Evolutionary conservation across 192 early-diverging fungal species (phyloP).

Genomic region (Paraglomus occultum): DNA sequence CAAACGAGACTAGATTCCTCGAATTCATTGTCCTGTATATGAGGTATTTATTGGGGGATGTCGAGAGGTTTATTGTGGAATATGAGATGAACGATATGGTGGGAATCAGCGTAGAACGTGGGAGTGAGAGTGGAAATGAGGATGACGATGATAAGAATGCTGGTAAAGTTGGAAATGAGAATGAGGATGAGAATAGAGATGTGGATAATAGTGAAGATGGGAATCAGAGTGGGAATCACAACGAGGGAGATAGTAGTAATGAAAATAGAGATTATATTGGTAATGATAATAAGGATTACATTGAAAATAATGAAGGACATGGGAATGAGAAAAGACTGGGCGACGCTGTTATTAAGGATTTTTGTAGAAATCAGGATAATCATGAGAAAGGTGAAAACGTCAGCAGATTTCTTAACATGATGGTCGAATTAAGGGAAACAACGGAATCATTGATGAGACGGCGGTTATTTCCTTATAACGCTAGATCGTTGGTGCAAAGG

Average conservation of each 20-base stretch:
- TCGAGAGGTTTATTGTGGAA: constrained; percentile 4
- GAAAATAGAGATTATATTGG: neutral
- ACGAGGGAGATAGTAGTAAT: neutral
- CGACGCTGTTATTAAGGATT: neutral
- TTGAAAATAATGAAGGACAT: neutral
- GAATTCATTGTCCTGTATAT: constrained; percentile 30
- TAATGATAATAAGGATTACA: neutral
- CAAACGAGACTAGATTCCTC: constrained; percentile 29
- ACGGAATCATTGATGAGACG: constrained; percentile 8
- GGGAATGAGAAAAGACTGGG: too few species aligned
- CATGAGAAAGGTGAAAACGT: neutral
- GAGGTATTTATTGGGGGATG: constrained; percentile 29
- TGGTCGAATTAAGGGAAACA: constrained; percentile 1
- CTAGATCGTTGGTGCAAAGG: constrained; percentile 6
- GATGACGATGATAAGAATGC: neutral
- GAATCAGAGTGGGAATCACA: too few species aligned
- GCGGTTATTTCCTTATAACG: constrained; percentile 25
- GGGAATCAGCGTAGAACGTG: neutral
- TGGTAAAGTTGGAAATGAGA: neutral
- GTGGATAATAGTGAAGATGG: too few species aligned
- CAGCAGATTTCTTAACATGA: neutral
- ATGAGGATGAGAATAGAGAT: neutral
- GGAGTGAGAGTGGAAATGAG: neutral
- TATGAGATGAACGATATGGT: constrained; percentile 3
- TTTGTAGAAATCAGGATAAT: neutral